phyloP scores from a whole-genome alignment of 805 yeast genomes.

The Blastobotrys chiropterorum region DNA sequence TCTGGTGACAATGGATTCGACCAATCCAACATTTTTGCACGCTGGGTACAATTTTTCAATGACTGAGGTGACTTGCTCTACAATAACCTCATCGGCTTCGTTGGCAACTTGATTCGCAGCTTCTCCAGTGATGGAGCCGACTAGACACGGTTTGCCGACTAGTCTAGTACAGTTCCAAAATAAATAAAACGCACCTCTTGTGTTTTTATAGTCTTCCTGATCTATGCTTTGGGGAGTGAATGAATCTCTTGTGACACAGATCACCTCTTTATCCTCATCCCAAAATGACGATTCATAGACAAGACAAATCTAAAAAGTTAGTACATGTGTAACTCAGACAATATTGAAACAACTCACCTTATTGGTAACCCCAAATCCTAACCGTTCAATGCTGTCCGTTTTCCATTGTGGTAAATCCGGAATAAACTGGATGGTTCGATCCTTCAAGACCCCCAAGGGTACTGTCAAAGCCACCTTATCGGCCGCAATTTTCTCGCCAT shows the following conservation, averaged over 20 bases:
- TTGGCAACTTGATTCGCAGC: slow-evolving; percentile 31
- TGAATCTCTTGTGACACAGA: slow-evolving; percentile 21
- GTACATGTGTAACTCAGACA: background rate
- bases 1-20: slow-evolving; percentile 44
- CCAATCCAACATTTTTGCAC: slow-evolving; percentile 22
- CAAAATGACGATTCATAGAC: slow-evolving; percentile 35
- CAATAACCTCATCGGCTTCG: slow-evolving; percentile 29
- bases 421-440: slow-evolving; percentile 33
- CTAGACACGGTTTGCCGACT: slow-evolving; percentile 34
- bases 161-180: slow-evolving; percentile 33
- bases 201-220: slow-evolving; percentile 20
- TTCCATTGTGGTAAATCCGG: slow-evolving; percentile 40
- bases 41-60: slow-evolving; percentile 27
- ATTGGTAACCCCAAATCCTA: slow-evolving; percentile 37
- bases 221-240: background rate
- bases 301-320: slow-evolving; percentile 23
- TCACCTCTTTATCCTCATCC: slow-evolving; percentile 30
- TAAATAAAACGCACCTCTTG: slow-evolving; percentile 34
- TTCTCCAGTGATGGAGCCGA: slow-evolving; percentile 35
- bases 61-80: slow-evolving; percentile 28
- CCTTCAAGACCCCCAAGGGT: slow-evolving; percentile 38
- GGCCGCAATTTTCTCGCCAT: slow-evolving; percentile 36
- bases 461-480: slow-evolving; percentile 36
- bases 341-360: slow-evolving; percentile 23
- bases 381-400: slow-evolving; percentile 33